Base-by-base conservation (phyloP, 495 filamentous ascomycete genomes). In the Sporormia fimetaria region DNA sequence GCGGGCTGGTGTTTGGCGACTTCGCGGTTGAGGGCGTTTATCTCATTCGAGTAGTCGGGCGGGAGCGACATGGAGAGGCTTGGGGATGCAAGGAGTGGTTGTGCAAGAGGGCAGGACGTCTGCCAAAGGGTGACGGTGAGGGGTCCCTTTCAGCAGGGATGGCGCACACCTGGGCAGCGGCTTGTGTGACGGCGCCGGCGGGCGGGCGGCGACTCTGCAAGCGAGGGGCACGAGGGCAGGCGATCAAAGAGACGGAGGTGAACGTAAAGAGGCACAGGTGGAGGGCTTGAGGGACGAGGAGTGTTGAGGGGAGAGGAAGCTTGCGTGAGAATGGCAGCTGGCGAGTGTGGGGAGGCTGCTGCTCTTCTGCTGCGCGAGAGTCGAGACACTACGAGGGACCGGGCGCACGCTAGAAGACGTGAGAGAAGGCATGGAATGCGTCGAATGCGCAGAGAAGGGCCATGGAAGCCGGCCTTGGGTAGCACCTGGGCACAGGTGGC, bases 1-100 rank as follows among this genome's bases (percentile, higher is more conserved):
- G 59, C 30, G 7, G 74, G 74, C 31, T 69, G 60, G 12, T 63
- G 41, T 44, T 67, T 67, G 28, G 61, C 56, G 44, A 80, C 55
- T 51, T 76, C 67, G 57, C 60, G 66, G 47, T 71, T 70, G 49
- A 80, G 70, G 42, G 64, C 56, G 38, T 71, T 63, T 60, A 79
- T 71, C 55, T 80, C 75, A 52, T 73, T 59, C 53, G 62, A 54
- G 58, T 77, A 78, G 59, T 67, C 62, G 47, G 61, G 38, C 47
- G 72, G 70, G 24, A 75, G 64, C 47, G 70, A 69, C 63, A 67
- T 67, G 47, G 53, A 48, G 42, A 22, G 23, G 30, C n/a, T 45
- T 33, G 27, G 41, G 44, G 43, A 43, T 52, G n/a, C n/a, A n/a
- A 12, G 5, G 12, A 42, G 38, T 7, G 14, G 10, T 4, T 7